Percentiles rank a stretch among this genome's conserved stretches.
phyloP scores from a whole-genome alignment of 1,139 yeast species.

The Candida tropicalis region DNA sequence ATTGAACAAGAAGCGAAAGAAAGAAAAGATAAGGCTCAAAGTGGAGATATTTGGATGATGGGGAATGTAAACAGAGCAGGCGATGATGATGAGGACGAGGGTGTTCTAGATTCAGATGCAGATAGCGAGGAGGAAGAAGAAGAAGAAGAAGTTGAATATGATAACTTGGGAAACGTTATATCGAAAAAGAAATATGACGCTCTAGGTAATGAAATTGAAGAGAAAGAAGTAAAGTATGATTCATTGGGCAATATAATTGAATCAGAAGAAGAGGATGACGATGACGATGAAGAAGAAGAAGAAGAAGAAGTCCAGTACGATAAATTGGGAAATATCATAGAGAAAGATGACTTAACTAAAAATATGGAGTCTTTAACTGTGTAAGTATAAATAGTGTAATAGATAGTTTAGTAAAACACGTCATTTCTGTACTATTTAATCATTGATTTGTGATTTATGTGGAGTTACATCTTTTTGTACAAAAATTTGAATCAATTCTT shows the following conservation, averaged over 20 bases:
- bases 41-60: conserved; percentile 73
- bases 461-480: no score
- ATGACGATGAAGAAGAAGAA: conserved; percentile 10
- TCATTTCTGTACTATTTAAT: no score
- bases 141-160: conserved; percentile 17
- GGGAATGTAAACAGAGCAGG: conserved; percentile 68
- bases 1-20: conserved; percentile 70
- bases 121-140: conserved; percentile 14
- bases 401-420: no score
- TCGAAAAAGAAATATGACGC: conserved; percentile 12
- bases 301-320: conserved; percentile 5
- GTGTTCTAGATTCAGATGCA: conserved; percentile 9
- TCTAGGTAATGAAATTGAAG: conserved; percentile 15
- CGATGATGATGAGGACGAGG: conserved; percentile 12
- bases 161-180: conserved; percentile 19
- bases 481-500: no score
- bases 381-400: not conserved
- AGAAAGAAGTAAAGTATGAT: conserved; percentile 15
- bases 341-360: conserved; percentile 4
- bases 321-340: conserved; percentile 12
- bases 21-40: conserved; percentile 54
- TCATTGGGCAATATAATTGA: conserved; percentile 18
- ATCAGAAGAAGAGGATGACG: conserved; percentile 9
- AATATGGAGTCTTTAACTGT: conserved; percentile 5
- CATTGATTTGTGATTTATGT: no score